Evolutionary conservation across 345 rosid species (phyloP), one percentile per base, ranked within the genome.

Genomic region (Gossypium stocksii): DNA sequence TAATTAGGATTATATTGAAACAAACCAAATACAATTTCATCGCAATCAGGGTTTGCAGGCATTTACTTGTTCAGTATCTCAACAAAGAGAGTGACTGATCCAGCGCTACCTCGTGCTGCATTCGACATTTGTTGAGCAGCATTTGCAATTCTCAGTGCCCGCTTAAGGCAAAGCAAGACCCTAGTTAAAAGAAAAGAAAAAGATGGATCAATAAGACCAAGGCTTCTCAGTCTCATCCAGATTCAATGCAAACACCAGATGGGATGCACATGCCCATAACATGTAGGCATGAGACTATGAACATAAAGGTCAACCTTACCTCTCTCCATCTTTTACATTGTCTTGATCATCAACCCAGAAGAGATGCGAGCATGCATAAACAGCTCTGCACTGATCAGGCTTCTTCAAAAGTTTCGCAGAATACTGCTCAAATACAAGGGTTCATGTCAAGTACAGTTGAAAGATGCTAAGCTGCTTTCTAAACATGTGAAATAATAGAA

Each of bases 321-420:
- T 90, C 83, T 95, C 97, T 79, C 97, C 99, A 84, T 93, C 97
- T 85, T 90, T 93, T 79, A 88, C 76, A 61, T 81, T 84, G 80
- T 90, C 99, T 66, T 91, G 97, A 80, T 93, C 94, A 60, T 95
- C 90, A 64, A 90, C 89, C 99, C 99, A 95, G 83, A 95, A 95
- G 59, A 95, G 90, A 86, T 93, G 99, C 38, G 98, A 88, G 76
- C 98, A 95, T 13, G 89, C 93, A 74, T 90, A 95, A 73, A 93
- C 97, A 76, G 99, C 99, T 89, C 97, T 89, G 76, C 99, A 93
- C 75, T 93, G 99, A 82, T 95, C 99, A 74, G 97, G 92, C 91
- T 93, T 95, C 97, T 91, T 95, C 76, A 91, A 86, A 67, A 95
- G 98, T 84, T 91, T 95, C 17, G 98, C 98, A 65, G 98, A 91